A percentile compares a stretch with the other conserved stretches of the same genome.
Conservation (phyloP, 2,329 filamentous ascomycete genomes). For the Daldinia eschscholtzii region DNA sequence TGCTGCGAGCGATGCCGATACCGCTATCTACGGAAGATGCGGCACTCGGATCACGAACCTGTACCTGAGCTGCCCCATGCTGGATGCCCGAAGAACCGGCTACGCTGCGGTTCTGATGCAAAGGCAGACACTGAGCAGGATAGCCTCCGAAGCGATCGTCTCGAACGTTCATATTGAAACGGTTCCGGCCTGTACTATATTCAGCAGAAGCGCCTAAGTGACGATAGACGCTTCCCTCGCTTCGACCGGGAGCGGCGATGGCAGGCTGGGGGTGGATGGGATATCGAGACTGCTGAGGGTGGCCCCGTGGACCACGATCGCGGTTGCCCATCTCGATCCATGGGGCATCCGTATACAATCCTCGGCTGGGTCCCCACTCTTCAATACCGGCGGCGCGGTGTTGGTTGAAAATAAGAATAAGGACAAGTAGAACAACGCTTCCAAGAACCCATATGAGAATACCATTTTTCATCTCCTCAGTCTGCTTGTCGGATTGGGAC, state of each 20-base stretch:
- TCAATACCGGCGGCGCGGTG: conserved; percentile 3
- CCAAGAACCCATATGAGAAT: conserved; percentile 7
- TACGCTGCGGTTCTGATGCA: background rate
- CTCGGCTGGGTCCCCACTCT: background rate
- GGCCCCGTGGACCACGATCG: background rate
- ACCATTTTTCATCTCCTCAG: background rate
- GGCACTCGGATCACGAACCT: background rate
- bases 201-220: background rate
- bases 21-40: background rate
- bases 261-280: background rate
- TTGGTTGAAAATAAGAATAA: conserved; percentile 16
- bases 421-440: background rate
- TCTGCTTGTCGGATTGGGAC: background rate
- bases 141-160: background rate
- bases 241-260: background rate
- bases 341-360: background rate
- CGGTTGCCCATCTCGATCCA: conserved; percentile 16
- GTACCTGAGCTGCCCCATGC: background rate
- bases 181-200: background rate
- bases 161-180: background rate
- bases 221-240: background rate
- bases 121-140: background rate
- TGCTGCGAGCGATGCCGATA: conserved; percentile 5
- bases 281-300: background rate
- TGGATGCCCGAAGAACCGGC: background rate